Evolutionary conservation across 768 basidiomycete species (phyloP), one percentile per base, ranked within the genome.

Genomic region (Dictyophora rubrovolvata): DNA sequence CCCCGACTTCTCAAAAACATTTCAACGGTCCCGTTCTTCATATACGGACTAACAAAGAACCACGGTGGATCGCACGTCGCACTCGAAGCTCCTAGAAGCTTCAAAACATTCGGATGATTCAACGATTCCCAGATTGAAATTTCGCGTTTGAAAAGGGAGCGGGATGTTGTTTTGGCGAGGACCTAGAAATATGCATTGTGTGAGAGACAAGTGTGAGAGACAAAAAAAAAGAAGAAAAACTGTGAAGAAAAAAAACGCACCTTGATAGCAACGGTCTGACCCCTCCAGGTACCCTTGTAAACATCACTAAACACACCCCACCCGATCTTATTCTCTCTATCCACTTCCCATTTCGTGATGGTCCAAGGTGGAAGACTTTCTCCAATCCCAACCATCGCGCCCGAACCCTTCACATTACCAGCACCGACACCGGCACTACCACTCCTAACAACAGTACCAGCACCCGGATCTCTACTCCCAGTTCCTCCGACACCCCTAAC

Each of bases 31-130:
- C 87, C 87, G 42, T 85, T 75, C 62, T 78, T 71, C 70, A 80
- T 76, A 68, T 86, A 89, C 37, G 86, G 85, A 64, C 83, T 84
- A 52, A 93, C 88, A 54, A 87, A 79, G 72, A 87, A 89, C 82
- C 83, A 90, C 12, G 87, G 88, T 12, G 82, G 80, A 47, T 85
- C 82, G 21, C 81, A 80, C 8, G 75, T 74, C 0, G 86, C 77
- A 64, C 84, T 86, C 23, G 86, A 88, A 11, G 91, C 91, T 0
- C 90, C 91, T 62, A 80, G 84, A 22, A 93, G 75, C 63, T 81
- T 78, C 48, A 92, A 73, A 3, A 93, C 84, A 63, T 88, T 82
- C 11, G 79, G 76, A 65, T 91, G 89, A 37, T 66, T 71, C 10
- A 93, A 75, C 3, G 70, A 72, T 62, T 83, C 80, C 91, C 91